Evolutionary conservation across 139 green algal species (phyloP), one percentile per base, ranked within the genome.

Genomic region (Nannochloris sp.): DNA sequence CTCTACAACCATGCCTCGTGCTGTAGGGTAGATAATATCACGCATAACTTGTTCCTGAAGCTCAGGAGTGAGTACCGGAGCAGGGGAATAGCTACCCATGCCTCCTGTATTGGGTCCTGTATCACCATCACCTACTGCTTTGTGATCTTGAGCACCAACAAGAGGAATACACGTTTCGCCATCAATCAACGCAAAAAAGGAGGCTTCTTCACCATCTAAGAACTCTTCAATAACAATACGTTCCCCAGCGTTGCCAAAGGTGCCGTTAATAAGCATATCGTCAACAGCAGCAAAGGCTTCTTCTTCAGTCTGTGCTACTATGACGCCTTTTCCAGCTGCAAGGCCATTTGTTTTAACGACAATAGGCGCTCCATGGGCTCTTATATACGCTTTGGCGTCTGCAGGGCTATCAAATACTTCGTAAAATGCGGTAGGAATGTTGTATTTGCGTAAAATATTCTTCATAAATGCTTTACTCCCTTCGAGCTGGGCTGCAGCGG

Each of bases 391-490:
- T 79, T 92, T 90, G 13, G 89, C 89, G 1, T 46, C 44, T 1
- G 60, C 79, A 0, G 86, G 57, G 58, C 87, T 74, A 4, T 67
- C 86, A 78, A 98, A 99, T 3, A 61, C 70, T 15, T 87, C 81
- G 56, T 96, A 96, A 4, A 33, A 68, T 1, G 88, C 92, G 3
- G 92, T 98, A 15, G 93, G 92, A 64, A 99, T 97, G 83, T 84
- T 75, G 71, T 97, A 91, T 77, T 95, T 93, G 31, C 74, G 65
- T 71, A 83, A 95, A 0, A 97, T 46, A 55, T 87, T 77, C 85
- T 99, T 99, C 84, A 98, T 91, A 74, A 97, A 99, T 8, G 75
- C 71, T 74, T 99, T 99, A 36, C 79, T 92, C 31, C 94, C 94
- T 76, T 99, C 94, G 30, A 99, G 84, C 71, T 83, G 73, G 5